Percentiles rank a stretch among this genome's conserved stretches.
phyloP scores from a whole-genome alignment of 352 stramenopile species.

The Globisporangium lucens region DNA sequence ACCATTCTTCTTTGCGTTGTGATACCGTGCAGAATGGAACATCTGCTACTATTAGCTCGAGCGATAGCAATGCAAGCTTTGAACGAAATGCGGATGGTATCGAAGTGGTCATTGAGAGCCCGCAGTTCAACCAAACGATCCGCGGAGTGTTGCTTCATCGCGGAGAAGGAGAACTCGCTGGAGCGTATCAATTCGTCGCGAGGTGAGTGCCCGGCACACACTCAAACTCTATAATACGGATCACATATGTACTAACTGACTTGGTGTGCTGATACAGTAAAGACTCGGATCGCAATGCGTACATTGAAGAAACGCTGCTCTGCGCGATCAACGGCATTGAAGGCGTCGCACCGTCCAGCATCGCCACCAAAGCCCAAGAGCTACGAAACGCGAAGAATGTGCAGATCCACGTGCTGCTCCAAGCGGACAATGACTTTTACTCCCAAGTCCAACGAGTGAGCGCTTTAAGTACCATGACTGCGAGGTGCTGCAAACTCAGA shows the following conservation, averaged over 20 bases:
- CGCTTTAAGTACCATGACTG: slow-evolving; percentile 12
- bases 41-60: no score
- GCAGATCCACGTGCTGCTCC: slow-evolving; percentile 75
- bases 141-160: slow-evolving; percentile 33
- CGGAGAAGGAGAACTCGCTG: background rate
- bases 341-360: slow-evolving; percentile 29
- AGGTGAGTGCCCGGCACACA: slow-evolving; percentile 14
- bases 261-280: slow-evolving; percentile 21
- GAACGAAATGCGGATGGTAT: background rate
- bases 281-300: slow-evolving; percentile 68
- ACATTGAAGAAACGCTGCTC: slow-evolving; percentile 90
- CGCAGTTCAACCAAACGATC: slow-evolving; percentile 85
- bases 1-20: background rate
- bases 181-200: slow-evolving; percentile 29
- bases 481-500: background rate
- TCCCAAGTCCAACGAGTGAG: slow-evolving; percentile 78
- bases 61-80: background rate
- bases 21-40: no score
- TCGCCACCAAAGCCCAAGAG: slow-evolving; percentile 22
- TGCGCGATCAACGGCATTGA: slow-evolving; percentile 59
- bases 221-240: no score
- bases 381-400: slow-evolving; percentile 18
- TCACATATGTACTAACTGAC: background rate
- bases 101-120: slow-evolving; percentile 72
- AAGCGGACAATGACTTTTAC: slow-evolving; percentile 98